These are phyloP conservation scores for Leishmania turanica DNA, from an alignment of 208 protist species.

Conservation along the genomic window DNA sequence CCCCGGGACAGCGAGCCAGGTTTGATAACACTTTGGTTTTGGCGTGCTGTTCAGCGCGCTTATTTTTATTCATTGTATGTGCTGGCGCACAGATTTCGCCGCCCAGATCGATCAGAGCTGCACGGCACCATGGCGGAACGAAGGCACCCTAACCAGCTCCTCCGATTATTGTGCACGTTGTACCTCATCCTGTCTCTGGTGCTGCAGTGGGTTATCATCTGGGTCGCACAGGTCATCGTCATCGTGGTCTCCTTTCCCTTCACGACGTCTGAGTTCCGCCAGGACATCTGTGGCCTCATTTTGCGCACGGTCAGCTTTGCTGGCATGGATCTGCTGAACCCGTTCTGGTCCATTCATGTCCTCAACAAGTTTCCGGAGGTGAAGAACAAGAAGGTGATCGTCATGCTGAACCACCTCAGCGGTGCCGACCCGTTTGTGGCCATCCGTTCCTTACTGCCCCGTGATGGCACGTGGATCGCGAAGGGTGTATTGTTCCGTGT, in stretches of 20 bases:
- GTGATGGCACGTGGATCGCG: conserved; percentile 80
- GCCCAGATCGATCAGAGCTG: not conserved
- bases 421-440: conserved; percentile 78
- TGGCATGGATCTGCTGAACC: conserved; percentile 71
- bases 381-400: conserved; percentile 63
- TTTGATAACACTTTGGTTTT: not conserved
- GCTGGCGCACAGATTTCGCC: not conserved
- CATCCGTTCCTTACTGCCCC: conserved; percentile 71
- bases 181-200: conserved; percentile 57
- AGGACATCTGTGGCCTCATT: conserved; percentile 80
- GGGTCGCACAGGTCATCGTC: conserved; percentile 66
- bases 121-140: not conserved
- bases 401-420: conserved; percentile 90
- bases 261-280: conserved; percentile 46
- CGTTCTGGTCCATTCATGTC: conserved; percentile 76
- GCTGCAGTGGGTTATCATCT: conserved; percentile 65
- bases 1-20: not conserved
- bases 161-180: conserved; percentile 55
- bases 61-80: not conserved
- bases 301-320: conserved; percentile 71
- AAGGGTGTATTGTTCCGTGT: conserved; percentile 83
- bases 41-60: not conserved
- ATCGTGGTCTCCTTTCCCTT: conserved; percentile 70
- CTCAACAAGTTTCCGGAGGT: conserved; percentile 71
- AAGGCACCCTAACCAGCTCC: conserved; percentile 22